Evolutionary conservation across 148 eudicot species (phyloP), one percentile per base, ranked within the genome.

Genomic region (Cornus suecica): DNA sequence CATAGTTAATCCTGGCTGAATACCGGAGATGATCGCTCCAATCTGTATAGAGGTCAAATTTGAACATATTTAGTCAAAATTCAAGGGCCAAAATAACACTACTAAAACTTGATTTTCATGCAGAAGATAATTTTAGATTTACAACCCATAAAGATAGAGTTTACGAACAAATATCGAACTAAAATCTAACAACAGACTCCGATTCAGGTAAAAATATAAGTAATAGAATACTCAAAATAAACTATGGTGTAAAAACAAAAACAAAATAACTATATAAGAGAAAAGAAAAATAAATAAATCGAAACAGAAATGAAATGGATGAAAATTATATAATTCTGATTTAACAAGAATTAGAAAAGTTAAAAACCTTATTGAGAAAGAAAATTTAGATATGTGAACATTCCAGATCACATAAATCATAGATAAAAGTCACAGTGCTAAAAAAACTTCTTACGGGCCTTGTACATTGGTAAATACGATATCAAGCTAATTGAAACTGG

Each of bases 1-100:
- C 99, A 95, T 95, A 18, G 99, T 90, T 74, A 92, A 83, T 27
- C 99, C 97, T 9, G 99, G 99, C 84, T 95, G 94, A 81, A 91
- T 84, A 52, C 99, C 99, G 42, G 97, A 92, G 66, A 86, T 88
- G 74, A 95, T 95, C 58, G 99, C 97, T 81, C 91, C 97, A 76
- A 91, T 73, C 99, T 95, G 83, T 78, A 78, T 62, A 82, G 48
- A 27, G 66, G 37, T 20, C 13, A 25, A 70, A 67, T 64, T n/a
- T 41, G 67, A 58, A 60, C 4, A 27, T 51, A 37, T n/a, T 62
- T 37, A 5, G 15, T 41, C 58, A 37, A 73, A 73, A 22, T 28
- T n/a, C 25, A 71, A 5, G 5, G 10, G 32, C 8, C 24, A 62
- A 62, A 61, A 29, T 32, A 62, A n/a, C 22, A 63, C 68, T 31